Percentiles rank a stretch among this genome's conserved stretches.
Evolutionary conservation across 2,329 filamentous ascomycete genomes (phyloP).

Genomic region (Penicillium sp.): DNA sequence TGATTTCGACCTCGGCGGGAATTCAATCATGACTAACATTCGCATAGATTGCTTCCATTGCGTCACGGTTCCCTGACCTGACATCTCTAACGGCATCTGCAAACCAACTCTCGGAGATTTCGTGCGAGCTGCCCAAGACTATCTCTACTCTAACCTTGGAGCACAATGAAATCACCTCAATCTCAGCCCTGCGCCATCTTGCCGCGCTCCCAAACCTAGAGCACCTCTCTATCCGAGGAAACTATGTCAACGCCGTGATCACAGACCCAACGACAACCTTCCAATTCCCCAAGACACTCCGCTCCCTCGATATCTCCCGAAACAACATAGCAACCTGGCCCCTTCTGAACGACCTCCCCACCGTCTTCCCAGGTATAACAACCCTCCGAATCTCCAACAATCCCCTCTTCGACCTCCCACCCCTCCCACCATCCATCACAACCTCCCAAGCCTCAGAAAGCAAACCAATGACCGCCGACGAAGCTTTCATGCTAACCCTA

Average conservation of each 20-base stretch:
- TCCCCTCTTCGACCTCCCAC: constrained; percentile 68
- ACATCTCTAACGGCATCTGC: constrained; percentile 37
- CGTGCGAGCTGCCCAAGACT: constrained; percentile 31
- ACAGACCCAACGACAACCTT: constrained; percentile 38
- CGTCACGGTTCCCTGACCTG: constrained; percentile 38
- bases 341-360: constrained; percentile 70
- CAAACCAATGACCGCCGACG: constrained; percentile 60
- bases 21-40: background rate
- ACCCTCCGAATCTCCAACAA: constrained; percentile 83
- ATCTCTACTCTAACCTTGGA: constrained; percentile 54
- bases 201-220: constrained; percentile 54
- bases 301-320: constrained; percentile 72
- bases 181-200: constrained; percentile 49
- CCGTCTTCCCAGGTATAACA: constrained; percentile 70
- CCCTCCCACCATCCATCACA: constrained; percentile 21
- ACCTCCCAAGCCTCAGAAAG: constrained; percentile 35
- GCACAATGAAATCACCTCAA: constrained; percentile 46
- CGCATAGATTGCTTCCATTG: constrained; percentile 36
- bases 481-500: constrained; percentile 86
- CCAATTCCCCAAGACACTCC: constrained; percentile 57
- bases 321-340: constrained; percentile 70
- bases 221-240: constrained; percentile 69
- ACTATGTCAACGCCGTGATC: constrained; percentile 60
- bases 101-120: constrained; percentile 38
- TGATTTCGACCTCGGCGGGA: constrained; percentile 29